Evolutionary conservation across 148 eudicot genomes (phyloP).

Genomic region (Arbutus unedo): DNA sequence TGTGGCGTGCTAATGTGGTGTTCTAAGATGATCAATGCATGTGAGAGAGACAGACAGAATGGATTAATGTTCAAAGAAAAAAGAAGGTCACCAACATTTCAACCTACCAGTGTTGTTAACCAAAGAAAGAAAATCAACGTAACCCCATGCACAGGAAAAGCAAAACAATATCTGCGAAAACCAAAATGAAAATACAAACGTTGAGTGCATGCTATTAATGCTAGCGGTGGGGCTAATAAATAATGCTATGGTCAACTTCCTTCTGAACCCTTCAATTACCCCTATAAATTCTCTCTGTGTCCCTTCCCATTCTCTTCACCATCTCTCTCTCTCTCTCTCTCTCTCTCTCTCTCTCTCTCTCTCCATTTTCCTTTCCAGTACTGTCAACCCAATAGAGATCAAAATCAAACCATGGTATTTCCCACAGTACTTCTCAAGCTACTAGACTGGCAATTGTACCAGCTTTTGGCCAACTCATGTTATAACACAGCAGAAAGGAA

Average conservation of each 20-base stretch:
- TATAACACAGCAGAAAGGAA: conserved; percentile 47
- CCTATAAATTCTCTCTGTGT: conserved; percentile 39
- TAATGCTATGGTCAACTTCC: conserved; percentile 40
- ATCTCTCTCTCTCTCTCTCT: background rate
- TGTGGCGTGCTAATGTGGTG: too few species aligned
- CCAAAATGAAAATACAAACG: background rate
- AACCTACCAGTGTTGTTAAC: conserved; percentile 41
- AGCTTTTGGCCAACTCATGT: conserved; percentile 59
- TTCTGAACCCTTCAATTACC: conserved; percentile 22
- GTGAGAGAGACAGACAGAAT: background rate
- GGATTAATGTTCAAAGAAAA: background rate
- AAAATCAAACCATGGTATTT: conserved; percentile 38
- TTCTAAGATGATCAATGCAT: too few species aligned
- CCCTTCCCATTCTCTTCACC: conserved; percentile 24
- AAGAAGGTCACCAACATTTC: conserved; percentile 35
- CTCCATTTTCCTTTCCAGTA: background rate
- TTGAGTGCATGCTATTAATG: conserved; percentile 43
- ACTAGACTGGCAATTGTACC: conserved; percentile 57
- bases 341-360: background rate
- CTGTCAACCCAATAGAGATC: conserved; percentile 7
- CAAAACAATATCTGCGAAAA: conserved; percentile 1
- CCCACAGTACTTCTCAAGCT: conserved; percentile 42
- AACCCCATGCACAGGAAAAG: conserved; percentile 4
- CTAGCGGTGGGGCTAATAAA: conserved; percentile 64
- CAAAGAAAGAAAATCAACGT: conserved; percentile 18